Percentiles rank a stretch among this genome's conserved stretches.
These are phyloP conservation scores for Lactifluus subvellereus DNA, from an alignment of 768 basidiomycete genomes.

Conservation along the genomic window DNA sequence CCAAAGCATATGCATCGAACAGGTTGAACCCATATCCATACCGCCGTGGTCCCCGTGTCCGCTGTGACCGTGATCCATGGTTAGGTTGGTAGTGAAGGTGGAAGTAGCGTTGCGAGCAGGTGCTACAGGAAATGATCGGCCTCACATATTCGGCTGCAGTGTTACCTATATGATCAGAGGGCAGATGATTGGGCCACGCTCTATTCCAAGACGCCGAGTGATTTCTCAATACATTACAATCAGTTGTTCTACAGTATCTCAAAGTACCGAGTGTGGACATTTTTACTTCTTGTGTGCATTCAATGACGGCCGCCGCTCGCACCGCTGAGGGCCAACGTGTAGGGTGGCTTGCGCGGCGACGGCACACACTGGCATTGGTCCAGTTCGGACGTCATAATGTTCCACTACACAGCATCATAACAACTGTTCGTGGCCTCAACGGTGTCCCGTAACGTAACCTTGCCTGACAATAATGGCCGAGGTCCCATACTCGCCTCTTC, in stretches of 20 bases:
- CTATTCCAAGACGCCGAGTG: neutral
- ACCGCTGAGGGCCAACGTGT: neutral
- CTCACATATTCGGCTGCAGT: neutral
- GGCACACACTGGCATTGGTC: too few species aligned
- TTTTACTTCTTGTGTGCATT: neutral
- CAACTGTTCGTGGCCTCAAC: too few species aligned
- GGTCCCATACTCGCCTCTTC: slow-evolving; percentile 1
- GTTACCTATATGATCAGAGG: too few species aligned
- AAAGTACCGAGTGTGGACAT: neutral
- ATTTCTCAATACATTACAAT: neutral
- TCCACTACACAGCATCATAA: neutral
- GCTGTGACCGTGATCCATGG: slow-evolving; percentile 38
- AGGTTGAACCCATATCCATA: slow-evolving; percentile 45
- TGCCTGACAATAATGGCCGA: neutral
- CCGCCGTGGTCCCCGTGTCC: slow-evolving; percentile 35
- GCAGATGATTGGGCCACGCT: neutral
- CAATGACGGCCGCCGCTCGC: too few species aligned
- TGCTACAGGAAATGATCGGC: neutral
- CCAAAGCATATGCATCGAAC: slow-evolving; percentile 83
- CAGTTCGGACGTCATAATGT: too few species aligned
- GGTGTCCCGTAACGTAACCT: neutral
- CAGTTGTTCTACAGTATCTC: neutral
- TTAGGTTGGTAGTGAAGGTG: neutral
- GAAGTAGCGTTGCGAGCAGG: neutral
- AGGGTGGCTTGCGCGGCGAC: neutral